Percentiles rank a stretch among this genome's conserved stretches.
These are phyloP conservation scores for Eimeria necatrix DNA, from an alignment of 169 alveolate species.

Conservation along the genomic window DNA sequence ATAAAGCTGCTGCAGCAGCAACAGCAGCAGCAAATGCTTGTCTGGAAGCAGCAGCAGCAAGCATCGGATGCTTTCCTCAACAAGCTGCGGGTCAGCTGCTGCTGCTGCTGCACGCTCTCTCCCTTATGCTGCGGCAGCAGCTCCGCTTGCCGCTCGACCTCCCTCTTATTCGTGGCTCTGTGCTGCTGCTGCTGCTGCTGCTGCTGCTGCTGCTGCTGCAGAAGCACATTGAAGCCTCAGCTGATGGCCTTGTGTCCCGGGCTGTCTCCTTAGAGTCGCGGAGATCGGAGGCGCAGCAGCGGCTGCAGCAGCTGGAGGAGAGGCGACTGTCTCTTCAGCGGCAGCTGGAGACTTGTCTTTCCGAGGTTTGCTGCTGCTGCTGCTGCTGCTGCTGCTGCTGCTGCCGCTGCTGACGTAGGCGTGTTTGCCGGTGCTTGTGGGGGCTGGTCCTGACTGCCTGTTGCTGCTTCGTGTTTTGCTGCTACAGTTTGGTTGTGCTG, in stretches of 20 bases:
- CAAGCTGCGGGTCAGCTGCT: conserved; percentile 35
- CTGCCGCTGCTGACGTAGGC: neutral
- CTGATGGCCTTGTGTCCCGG: conserved; percentile 17
- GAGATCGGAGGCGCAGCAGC: conserved; percentile 6
- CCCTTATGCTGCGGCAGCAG: conserved; percentile 27
- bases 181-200: conserved; percentile 56
- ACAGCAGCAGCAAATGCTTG: conserved; percentile 47
- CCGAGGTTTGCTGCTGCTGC: conserved; percentile 37
- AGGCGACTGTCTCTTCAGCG: conserved; percentile 42
- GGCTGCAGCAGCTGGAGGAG: conserved; percentile 59
- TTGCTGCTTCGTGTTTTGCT: neutral
- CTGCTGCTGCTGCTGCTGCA: conserved; percentile 51
- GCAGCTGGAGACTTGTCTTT: conserved; percentile 36
- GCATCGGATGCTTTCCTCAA: conserved; percentile 51
- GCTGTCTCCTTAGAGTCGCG: conserved; percentile 35
- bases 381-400: conserved; percentile 38
- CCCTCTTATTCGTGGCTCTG: neutral
- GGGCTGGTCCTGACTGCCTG: too few relatives aligned
- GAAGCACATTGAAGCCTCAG: conserved; percentile 35
- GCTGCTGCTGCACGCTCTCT: conserved; percentile 28
- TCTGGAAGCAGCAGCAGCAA: conserved; percentile 58
- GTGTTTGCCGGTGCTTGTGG: neutral
- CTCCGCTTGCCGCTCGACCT: neutral
- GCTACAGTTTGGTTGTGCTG: neutral
- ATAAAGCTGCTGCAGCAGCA: conserved; percentile 49